Conservation (phyloP, 208 protist species). For the Leishmania braziliensis region DNA sequence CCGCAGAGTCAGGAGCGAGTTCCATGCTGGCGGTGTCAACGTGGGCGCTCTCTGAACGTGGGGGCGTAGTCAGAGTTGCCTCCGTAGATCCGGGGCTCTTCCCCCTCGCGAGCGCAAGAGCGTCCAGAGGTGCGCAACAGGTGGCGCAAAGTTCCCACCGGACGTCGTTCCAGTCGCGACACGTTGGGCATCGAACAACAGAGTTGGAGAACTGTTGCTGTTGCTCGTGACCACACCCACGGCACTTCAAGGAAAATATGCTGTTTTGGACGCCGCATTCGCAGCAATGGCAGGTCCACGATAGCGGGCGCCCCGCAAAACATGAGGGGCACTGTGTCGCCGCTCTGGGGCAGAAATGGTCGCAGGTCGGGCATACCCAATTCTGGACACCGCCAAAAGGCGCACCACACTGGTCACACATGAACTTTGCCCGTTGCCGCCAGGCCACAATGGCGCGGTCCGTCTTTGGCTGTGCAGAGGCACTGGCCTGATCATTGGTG, state of each 20-base stretch:
- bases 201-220: conserved; percentile 35
- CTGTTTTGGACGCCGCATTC: conserved; percentile 30
- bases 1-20: background rate
- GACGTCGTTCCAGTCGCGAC: conserved; percentile 64
- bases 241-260: conserved; percentile 51
- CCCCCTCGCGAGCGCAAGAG: background rate
- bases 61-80: no score
- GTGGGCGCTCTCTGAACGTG: background rate
- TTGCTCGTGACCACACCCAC: conserved; percentile 37
- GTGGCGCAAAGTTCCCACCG: conserved; percentile 82
- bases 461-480: background rate
- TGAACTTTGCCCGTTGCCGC: conserved; percentile 50
- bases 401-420: conserved; percentile 43
- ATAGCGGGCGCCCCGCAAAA: conserved; percentile 42
- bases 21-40: background rate
- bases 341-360: conserved; percentile 58
- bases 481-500: conserved; percentile 17
- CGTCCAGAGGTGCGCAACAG: conserved; percentile 45
- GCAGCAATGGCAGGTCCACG: conserved; percentile 66
- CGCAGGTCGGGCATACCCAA: conserved; percentile 77
- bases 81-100: background rate
- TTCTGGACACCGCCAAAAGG: conserved; percentile 65
- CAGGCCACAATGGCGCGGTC: background rate
- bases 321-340: conserved; percentile 72
- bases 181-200: conserved; percentile 46